A percentile compares a stretch with the other conserved stretches of the same genome.
phyloP scores from a whole-genome alignment of 78 protist species.

The Dictyostelium intermedium region DNA sequence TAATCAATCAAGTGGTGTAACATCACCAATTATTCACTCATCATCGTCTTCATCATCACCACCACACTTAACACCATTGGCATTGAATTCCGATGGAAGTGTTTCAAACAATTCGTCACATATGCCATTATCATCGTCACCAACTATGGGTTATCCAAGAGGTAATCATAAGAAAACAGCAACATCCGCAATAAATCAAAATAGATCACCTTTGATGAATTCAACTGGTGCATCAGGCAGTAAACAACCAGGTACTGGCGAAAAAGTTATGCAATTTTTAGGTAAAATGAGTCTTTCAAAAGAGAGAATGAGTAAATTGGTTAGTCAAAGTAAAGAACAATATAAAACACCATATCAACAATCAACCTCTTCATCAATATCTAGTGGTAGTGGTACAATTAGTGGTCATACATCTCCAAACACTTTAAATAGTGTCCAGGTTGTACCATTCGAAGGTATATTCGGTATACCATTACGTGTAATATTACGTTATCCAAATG shows the following conservation, averaged over 20 bases:
- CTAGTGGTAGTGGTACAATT: not conserved
- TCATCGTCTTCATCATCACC: not conserved
- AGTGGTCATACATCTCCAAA: not conserved
- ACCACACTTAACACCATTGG: not conserved
- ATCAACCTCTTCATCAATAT: not conserved
- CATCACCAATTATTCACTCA: not conserved
- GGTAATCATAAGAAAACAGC: not conserved
- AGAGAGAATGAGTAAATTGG: slow-evolving; percentile 74
- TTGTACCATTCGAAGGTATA: slow-evolving; percentile 65
- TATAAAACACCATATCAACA: slow-evolving; percentile 18
- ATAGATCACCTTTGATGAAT: slow-evolving; percentile 35
- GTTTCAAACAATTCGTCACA: not conserved
- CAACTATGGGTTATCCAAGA: not conserved
- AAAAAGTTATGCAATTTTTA: slow-evolving; percentile 28
- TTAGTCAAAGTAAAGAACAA: slow-evolving; percentile 24
- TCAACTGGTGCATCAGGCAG: not conserved
- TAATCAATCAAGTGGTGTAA: not conserved
- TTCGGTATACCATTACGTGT: slow-evolving; percentile 71
- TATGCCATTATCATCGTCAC: slow-evolving; percentile 20
- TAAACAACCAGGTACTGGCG: not conserved
- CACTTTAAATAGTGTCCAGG: not conserved
- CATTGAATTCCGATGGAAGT: not conserved
- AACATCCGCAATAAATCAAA: not conserved
- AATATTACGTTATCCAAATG: slow-evolving; percentile 43
- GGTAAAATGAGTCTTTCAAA: slow-evolving; percentile 47